These are phyloP conservation scores for Gryganskiella cystojenkinii DNA, from an alignment of 192 early-diverging fungal species.

Conservation along the genomic window DNA sequence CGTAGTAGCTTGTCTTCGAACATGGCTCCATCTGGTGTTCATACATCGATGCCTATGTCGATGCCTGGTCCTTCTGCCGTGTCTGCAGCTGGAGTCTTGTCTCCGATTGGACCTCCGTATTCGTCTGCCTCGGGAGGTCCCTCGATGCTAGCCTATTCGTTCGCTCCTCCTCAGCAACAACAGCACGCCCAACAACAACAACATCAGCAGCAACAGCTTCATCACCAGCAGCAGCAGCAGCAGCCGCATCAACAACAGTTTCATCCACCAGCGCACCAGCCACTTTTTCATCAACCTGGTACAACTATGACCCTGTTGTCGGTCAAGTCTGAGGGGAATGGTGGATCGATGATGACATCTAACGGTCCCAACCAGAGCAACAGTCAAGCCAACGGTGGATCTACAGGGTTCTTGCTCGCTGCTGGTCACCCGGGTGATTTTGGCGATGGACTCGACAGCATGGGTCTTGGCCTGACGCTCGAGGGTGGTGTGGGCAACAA, in stretches of 20 bases:
- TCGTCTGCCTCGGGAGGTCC: conserved; percentile 1
- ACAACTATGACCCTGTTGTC: conserved; percentile 45
- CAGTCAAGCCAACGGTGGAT: not conserved
- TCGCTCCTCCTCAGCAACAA: not conserved
- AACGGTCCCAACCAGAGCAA: not conserved
- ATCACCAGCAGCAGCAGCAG: conserved; percentile 8
- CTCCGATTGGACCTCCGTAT: conserved; percentile 17
- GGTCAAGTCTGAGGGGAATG: conserved; percentile 35
- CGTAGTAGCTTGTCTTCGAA: conserved; percentile 19
- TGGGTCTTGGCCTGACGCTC: conserved; percentile 6
- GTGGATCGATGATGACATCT: conserved; percentile 9
- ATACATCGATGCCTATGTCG: conserved; percentile 31
- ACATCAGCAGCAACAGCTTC: conserved; percentile 7
- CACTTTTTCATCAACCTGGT: conserved; percentile 28
- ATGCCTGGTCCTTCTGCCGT: conserved; percentile 16
- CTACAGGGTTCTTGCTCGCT: conserved; percentile 2
- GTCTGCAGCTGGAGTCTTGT: conserved; percentile 13
- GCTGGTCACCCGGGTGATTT: conserved; percentile 13
- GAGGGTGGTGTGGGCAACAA: not conserved
- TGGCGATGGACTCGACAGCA: conserved; percentile 5
- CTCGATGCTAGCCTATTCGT: conserved; percentile 19
- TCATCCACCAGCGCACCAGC: conserved; percentile 16
- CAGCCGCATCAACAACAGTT: conserved; percentile 1
- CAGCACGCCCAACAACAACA: not conserved
- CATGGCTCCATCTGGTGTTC: not conserved